These are phyloP conservation scores for Cyclostephanos tholiformis DNA, from an alignment of 108 stramenopile genomes.

Conservation along the genomic window DNA sequence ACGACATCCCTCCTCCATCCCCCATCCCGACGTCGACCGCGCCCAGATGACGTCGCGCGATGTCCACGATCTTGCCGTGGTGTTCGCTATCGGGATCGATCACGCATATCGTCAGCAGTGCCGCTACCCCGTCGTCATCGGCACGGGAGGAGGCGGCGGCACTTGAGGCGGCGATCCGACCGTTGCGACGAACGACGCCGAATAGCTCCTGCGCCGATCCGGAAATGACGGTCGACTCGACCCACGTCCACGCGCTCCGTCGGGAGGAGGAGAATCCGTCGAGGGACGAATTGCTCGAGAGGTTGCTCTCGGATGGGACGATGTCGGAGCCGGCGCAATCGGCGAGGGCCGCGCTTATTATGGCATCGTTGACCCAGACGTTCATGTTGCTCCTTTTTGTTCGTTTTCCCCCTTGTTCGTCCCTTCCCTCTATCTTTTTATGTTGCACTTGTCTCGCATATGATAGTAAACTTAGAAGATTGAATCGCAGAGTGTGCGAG, in stretches of 20 bases:
- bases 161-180: background rate
- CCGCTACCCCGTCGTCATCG: constrained; percentile 2
- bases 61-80: constrained; percentile 14
- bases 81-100: constrained; percentile 18
- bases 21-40: background rate
- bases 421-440: no score
- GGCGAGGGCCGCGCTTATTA: constrained; percentile 14
- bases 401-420: background rate
- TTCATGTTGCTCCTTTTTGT: background rate
- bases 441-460: no score
- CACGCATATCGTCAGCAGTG: constrained; percentile 18
- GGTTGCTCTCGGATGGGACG: constrained; percentile 20
- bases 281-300: constrained; percentile 19
- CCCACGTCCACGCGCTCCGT: constrained; percentile 19
- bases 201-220: constrained; percentile 19
- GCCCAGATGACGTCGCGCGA: constrained; percentile 17
- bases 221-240: constrained; percentile 20
- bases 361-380: constrained; percentile 11
- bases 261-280: constrained; percentile 18
- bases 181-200: background rate
- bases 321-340: background rate
- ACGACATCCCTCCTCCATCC: background rate
- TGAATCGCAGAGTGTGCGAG: no score
- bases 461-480: no score
- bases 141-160: background rate